phyloP scores from a whole-genome alignment of 2,329 filamentous ascomycete species.

The Penicillium oxalicum region DNA sequence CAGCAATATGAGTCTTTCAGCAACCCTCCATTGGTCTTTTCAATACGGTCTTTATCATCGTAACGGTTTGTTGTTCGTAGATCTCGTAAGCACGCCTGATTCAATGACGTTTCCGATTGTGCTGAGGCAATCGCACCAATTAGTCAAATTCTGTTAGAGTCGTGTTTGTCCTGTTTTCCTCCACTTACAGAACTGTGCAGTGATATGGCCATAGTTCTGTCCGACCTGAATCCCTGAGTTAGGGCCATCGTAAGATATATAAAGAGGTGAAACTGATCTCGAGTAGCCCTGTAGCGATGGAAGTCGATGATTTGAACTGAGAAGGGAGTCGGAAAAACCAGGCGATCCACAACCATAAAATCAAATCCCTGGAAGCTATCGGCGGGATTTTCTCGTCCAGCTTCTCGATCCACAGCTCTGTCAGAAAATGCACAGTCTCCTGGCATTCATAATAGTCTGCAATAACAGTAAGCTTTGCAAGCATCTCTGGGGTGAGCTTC shows the following conservation, averaged over 20 bases:
- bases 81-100: background rate
- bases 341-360: slow-evolving; percentile 13
- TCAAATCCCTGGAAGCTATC: slow-evolving; percentile 5
- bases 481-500: slow-evolving; percentile 14
- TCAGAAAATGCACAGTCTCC: slow-evolving; percentile 9
- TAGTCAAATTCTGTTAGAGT: background rate
- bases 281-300: slow-evolving; percentile 2
- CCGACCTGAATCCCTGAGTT: background rate
- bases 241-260: too few relatives aligned
- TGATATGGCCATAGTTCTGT: background rate
- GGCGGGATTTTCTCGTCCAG: slow-evolving; percentile 5
- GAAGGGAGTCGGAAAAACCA: slow-evolving; percentile 14
- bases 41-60: background rate
- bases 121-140: background rate
- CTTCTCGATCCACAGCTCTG: slow-evolving; percentile 13
- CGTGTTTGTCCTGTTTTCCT: too few relatives aligned
- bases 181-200: background rate
- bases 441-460: slow-evolving; percentile 23
- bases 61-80: background rate
- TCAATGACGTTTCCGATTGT: background rate
- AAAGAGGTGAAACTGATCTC: too few relatives aligned
- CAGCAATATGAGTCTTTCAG: slow-evolving; percentile 12
- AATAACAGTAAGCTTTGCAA: slow-evolving; percentile 20
- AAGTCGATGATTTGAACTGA: slow-evolving; percentile 14
- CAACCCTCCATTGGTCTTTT: background rate